A percentile compares a stretch with the other conserved stretches of the same genome.
Evolutionary conservation across 108 stramenopile species (phyloP).

Genomic region (Asterionellopsis glacialis): DNA sequence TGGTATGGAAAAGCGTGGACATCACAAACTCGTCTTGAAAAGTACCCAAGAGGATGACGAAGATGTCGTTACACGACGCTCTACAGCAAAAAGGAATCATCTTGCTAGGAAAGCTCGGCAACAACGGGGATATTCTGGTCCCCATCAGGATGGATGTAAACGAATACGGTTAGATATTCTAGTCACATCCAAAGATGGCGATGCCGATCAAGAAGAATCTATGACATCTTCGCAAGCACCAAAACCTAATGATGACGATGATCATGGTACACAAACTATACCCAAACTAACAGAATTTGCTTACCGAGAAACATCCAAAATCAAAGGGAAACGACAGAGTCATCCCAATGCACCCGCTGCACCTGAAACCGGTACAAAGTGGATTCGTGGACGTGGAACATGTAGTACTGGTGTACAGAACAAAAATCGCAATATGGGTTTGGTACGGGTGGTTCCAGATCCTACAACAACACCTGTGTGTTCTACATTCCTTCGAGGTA

Average conservation of each 20-base stretch:
- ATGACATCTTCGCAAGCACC: slow-evolving; percentile 4
- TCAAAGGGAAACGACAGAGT: slow-evolving; percentile 8
- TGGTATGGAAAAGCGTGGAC: too few relatives aligned
- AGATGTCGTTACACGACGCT: too few relatives aligned
- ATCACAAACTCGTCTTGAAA: too few relatives aligned
- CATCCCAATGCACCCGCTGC: neutral
- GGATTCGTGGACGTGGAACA: slow-evolving; percentile 6
- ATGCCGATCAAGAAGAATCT: neutral
- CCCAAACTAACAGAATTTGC: slow-evolving; percentile 51
- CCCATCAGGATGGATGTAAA: too few relatives aligned
- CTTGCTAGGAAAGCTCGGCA: too few relatives aligned
- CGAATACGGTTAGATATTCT: too few relatives aligned
- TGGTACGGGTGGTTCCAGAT: slow-evolving; percentile 54
- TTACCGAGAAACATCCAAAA: slow-evolving; percentile 43
- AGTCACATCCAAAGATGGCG: too few relatives aligned
- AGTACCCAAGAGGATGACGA: too few relatives aligned
- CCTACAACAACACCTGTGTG: slow-evolving; percentile 48
- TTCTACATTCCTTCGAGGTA: slow-evolving; percentile 49
- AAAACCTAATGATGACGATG: neutral
- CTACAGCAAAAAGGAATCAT: too few relatives aligned
- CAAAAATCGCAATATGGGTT: slow-evolving; percentile 35
- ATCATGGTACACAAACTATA: neutral
- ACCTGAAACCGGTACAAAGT: slow-evolving; percentile 1
- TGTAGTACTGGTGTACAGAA: slow-evolving; percentile 2
- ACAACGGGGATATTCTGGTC: too few relatives aligned